phyloP scores from a whole-genome alignment of 2,329 filamentous ascomycete genomes.

The Periconia macrospinosa region DNA sequence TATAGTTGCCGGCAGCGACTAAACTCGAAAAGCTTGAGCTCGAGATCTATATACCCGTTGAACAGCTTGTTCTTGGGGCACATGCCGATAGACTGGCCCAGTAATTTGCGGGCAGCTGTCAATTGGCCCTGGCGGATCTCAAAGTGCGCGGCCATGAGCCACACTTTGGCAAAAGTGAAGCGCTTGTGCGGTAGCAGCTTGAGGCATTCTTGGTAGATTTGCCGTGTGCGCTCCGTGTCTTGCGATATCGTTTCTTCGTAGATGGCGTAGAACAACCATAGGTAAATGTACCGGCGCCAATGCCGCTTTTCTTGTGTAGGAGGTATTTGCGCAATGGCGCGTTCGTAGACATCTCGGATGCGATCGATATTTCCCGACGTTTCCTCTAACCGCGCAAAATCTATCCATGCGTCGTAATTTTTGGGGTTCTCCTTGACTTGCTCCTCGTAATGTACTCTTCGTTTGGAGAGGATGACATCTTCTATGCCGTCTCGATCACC shows the following conservation, averaged over 20 bases:
- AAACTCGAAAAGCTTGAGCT: constrained; percentile 94
- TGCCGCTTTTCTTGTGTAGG: constrained; percentile 96
- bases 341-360: constrained; percentile 90
- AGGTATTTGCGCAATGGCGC: constrained; percentile 91
- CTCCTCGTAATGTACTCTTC: constrained; percentile 90
- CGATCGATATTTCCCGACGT: constrained; percentile 78
- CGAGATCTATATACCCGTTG: constrained; percentile 88
- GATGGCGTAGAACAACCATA: constrained; percentile 96
- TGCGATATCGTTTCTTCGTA: constrained; percentile 90
- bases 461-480: constrained; percentile 92
- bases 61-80: constrained; percentile 96
- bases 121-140: constrained; percentile 87
- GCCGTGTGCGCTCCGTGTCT: constrained; percentile 75
- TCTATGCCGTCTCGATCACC: constrained; percentile 92
- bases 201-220: constrained; percentile 89
- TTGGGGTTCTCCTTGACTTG: constrained; percentile 91
- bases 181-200: constrained; percentile 90
- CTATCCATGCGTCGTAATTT: constrained; percentile 97
- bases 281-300: constrained; percentile 95
- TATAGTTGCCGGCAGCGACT: constrained; percentile 86
- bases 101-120: constrained; percentile 77
- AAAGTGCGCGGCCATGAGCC: constrained; percentile 91
- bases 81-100: constrained; percentile 88
- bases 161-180: constrained; percentile 97
- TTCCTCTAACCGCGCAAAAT: constrained; percentile 90